Evolutionary conservation across 441 rosid species (phyloP).

Genomic region (Adansonia rubrostipa): DNA sequence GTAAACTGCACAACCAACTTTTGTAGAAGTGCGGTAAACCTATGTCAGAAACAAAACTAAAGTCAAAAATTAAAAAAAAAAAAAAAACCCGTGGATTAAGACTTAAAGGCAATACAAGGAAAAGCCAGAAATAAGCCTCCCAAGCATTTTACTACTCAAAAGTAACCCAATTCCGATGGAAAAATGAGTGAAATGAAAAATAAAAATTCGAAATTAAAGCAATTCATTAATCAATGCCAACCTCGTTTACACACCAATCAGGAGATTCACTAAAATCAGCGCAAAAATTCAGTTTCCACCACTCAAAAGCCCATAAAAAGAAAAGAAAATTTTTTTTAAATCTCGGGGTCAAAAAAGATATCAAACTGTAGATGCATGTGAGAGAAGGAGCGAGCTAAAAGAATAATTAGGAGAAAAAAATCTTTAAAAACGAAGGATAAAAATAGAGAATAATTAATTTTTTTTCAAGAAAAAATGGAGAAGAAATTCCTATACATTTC

Average conservation of each 20-base stretch:
- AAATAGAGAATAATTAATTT: not conserved
- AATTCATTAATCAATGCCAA: not conserved
- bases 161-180: too few relatives aligned
- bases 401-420: not conserved
- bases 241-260: not conserved
- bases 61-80: not conserved
- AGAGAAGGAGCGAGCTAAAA: not conserved
- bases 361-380: not conserved
- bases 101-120: not conserved
- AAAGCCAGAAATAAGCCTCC: not conserved
- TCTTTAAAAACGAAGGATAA: too few relatives aligned
- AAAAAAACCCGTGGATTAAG: too few relatives aligned
- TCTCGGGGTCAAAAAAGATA: not conserved
- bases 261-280: not conserved
- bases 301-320: not conserved
- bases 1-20: slow-evolving; percentile 43
- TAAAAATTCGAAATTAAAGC: not conserved
- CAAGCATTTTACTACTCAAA: too few relatives aligned
- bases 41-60: slow-evolving; percentile 28
- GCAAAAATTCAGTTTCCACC: not conserved
- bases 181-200: too few relatives aligned
- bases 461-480: not conserved
- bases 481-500: not conserved
- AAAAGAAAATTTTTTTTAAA: not conserved
- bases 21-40: slow-evolving; percentile 44